Evolutionary conservation across 2,329 filamentous ascomycete genomes (phyloP).

Genomic region (Penicillium brasilianum): DNA sequence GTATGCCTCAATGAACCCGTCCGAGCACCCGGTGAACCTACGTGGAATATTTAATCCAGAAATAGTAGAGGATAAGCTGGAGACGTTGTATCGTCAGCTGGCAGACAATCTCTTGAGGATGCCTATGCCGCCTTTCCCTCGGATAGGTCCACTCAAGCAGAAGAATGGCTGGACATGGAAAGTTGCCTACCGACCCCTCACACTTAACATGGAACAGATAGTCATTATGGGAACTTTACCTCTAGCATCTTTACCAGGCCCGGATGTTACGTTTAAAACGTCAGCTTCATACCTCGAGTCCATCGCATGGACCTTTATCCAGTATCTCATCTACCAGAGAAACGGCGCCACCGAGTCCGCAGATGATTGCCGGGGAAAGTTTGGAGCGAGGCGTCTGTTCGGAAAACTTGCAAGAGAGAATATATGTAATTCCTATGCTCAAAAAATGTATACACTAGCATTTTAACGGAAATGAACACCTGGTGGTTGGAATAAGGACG

Average conservation of each 20-base stretch:
- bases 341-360: conserved; percentile 44
- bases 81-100: conserved; percentile 27
- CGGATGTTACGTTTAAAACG: conserved; percentile 30
- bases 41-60: conserved; percentile 34
- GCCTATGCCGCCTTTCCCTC: conserved; percentile 2
- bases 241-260: conserved; percentile 20
- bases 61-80: conserved; percentile 40
- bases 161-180: conserved; percentile 3
- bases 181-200: conserved; percentile 9
- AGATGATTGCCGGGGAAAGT: conserved; percentile 29
- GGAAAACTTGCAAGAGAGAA: conserved; percentile 28
- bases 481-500: no score
- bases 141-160: conserved; percentile 4
- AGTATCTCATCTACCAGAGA: conserved; percentile 45
- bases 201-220: conserved; percentile 49
- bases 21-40: not conserved
- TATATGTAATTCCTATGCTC: no score
- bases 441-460: no score
- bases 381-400: conserved; percentile 29
- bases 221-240: conserved; percentile 34
- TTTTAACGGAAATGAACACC: no score
- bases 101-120: conserved; percentile 10
- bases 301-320: conserved; percentile 51
- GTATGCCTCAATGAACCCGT: conserved; percentile 13
- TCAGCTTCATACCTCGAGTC: conserved; percentile 47